Evolutionary conservation across 2,329 filamentous ascomycete genomes (phyloP).

Genomic region (Xylariaceae sp.): DNA sequence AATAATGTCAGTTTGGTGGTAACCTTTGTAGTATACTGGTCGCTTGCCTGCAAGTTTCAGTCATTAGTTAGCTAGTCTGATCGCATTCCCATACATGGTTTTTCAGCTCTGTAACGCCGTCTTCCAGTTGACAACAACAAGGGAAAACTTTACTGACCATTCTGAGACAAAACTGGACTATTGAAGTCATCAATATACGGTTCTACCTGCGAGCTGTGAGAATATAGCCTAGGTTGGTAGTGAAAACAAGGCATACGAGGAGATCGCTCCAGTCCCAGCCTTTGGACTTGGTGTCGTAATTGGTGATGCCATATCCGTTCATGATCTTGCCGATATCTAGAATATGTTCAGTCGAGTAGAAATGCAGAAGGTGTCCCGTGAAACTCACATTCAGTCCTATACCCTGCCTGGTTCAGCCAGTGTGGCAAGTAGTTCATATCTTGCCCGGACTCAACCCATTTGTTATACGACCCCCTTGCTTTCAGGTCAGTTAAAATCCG

Average conservation of each 20-base stretch:
- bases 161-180: conserved; percentile 23
- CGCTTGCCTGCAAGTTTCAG: conserved; percentile 1
- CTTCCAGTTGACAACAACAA: background rate
- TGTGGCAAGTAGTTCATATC: conserved; percentile 41
- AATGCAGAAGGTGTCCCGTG: background rate
- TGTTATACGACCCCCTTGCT: conserved; percentile 34
- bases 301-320: conserved; percentile 39
- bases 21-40: conserved; percentile 21
- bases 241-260: conserved; percentile 10
- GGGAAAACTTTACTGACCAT: conserved; percentile 5
- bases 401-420: conserved; percentile 41
- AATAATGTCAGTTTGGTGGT: conserved; percentile 24
- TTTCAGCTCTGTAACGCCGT: background rate
- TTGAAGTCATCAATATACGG: conserved; percentile 29
- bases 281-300: conserved; percentile 34
- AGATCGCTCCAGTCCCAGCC: conserved; percentile 25
- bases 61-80: background rate
- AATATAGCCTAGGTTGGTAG: background rate
- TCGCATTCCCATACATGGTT: background rate
- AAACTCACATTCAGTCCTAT: conserved; percentile 39
- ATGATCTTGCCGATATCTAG: conserved; percentile 39
- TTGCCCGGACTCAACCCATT: conserved; percentile 39
- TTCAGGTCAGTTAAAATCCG: background rate
- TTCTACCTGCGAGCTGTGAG: conserved; percentile 16
- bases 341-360: background rate